Conservation (phyloP, 805 yeast species). For the Nakazawaea pomicola region DNA sequence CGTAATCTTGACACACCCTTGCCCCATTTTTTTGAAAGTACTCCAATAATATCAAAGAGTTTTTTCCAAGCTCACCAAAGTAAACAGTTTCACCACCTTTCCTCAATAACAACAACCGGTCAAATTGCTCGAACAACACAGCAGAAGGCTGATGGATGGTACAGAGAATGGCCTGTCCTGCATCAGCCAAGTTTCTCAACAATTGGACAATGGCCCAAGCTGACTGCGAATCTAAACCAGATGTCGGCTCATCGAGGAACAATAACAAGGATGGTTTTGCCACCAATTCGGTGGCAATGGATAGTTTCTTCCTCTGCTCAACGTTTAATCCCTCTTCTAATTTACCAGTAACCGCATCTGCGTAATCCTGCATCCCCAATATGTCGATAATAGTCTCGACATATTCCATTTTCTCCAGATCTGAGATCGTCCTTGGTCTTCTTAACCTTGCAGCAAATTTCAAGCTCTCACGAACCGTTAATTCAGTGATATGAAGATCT, state of each 20-base stretch:
- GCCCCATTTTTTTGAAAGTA: constrained; percentile 57
- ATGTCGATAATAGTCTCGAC: constrained; percentile 36
- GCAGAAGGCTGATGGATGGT: constrained; percentile 52
- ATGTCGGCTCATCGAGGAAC: constrained; percentile 58
- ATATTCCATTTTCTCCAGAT: constrained; percentile 37
- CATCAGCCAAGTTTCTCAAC: constrained; percentile 41
- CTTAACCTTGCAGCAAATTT: constrained; percentile 45
- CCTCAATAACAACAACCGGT: constrained; percentile 37
- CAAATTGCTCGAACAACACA: constrained; percentile 37
- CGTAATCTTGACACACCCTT: constrained; percentile 51
- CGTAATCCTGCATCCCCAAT: constrained; percentile 36
- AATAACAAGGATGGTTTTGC: constrained; percentile 48
- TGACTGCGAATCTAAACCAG: constrained; percentile 55
- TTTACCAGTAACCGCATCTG: constrained; percentile 47
- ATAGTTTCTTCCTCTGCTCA: constrained; percentile 48
- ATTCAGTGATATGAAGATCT: constrained; percentile 43
- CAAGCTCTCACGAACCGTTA: constrained; percentile 48
- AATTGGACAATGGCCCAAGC: constrained; percentile 55
- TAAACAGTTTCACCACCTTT: constrained; percentile 51
- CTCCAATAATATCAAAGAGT: constrained; percentile 35
- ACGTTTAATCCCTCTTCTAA: constrained; percentile 47
- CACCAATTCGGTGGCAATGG: constrained; percentile 52
- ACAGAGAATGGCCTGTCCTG: constrained; percentile 56
- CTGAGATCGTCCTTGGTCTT: constrained; percentile 35
- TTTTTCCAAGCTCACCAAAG: constrained; percentile 48